Conservation (phyloP, 2,329 filamentous ascomycete genomes). For the Beauveria rudraprayagi region DNA sequence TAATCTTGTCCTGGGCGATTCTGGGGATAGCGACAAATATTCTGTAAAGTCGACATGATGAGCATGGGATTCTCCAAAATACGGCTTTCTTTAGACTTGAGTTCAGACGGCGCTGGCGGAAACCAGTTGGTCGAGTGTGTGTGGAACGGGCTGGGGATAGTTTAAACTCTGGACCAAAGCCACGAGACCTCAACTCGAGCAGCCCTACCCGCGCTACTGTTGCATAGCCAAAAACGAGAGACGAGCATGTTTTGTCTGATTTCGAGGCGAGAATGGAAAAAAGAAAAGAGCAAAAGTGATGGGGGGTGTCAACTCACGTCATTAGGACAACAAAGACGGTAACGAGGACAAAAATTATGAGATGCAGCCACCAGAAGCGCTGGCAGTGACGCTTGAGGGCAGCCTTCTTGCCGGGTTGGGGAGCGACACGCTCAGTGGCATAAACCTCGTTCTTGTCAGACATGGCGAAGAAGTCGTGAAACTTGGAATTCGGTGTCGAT, state of each 20-base stretch:
- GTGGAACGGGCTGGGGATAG: background rate
- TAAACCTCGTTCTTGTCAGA: conserved; percentile 29
- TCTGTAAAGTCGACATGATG: conserved; percentile 25
- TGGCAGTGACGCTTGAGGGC: conserved; percentile 39
- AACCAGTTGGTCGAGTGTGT: background rate
- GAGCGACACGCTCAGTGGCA: conserved; percentile 27
- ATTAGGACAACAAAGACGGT: conserved; percentile 48
- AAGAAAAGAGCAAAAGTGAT: background rate
- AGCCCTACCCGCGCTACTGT: background rate
- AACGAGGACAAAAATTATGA: conserved; percentile 42
- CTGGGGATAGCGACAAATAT: conserved; percentile 49
- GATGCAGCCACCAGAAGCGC: conserved; percentile 54
- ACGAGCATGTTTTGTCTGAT: background rate
- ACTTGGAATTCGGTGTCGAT: background rate
- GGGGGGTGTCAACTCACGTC: conserved; percentile 41
- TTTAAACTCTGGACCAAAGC: background rate
- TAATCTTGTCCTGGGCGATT: conserved; percentile 48
- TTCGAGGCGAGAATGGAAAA: background rate
- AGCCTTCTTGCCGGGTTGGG: conserved; percentile 27
- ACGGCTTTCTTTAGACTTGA: background rate
- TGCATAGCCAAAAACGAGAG: too few species aligned
- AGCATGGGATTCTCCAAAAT: background rate
- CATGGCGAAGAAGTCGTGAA: conserved; percentile 21
- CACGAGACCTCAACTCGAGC: background rate
- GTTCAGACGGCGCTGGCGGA: background rate